Percentiles rank a stretch among this genome's conserved stretches.
Conservation (phyloP, 108 stramenopile genomes). For the Cyclotella kingstonii region DNA sequence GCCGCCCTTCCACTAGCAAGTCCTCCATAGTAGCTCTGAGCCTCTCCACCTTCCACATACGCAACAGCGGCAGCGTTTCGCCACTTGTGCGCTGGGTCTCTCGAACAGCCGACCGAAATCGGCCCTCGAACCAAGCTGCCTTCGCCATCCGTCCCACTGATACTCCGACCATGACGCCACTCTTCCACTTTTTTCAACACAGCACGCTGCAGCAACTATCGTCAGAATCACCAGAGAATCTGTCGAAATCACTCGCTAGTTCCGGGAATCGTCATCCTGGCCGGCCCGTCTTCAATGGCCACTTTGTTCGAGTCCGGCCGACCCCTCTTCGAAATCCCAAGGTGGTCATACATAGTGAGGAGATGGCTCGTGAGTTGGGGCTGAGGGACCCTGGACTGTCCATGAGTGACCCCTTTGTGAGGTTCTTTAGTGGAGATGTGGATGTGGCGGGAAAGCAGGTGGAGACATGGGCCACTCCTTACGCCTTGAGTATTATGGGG, state of each 20-base stretch:
- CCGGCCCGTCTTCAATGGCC: conserved; percentile 79
- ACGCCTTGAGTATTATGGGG: conserved; percentile 86
- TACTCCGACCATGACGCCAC: not conserved
- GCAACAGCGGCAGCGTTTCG: too few species aligned
- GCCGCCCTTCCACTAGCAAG: too few species aligned
- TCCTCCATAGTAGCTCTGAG: too few species aligned
- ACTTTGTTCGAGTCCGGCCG: conserved; percentile 71
- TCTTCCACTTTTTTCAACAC: conserved; percentile 25
- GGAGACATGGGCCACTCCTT: conserved; percentile 85
- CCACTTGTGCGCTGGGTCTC: too few species aligned
- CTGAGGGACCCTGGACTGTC: conserved; percentile 42
- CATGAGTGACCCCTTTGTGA: conserved; percentile 56
- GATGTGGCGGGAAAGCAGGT: conserved; percentile 24
- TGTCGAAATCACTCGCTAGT: conserved; percentile 7
- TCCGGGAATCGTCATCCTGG: conserved; percentile 14
- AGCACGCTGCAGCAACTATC: conserved; percentile 20
- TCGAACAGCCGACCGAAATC: too few species aligned
- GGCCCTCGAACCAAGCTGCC: not conserved
- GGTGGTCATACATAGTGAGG: conserved; percentile 49
- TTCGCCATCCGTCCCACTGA: conserved; percentile 1
- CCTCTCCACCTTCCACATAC: too few species aligned
- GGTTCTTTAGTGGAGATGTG: conserved; percentile 70
- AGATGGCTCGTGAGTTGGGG: conserved; percentile 50
- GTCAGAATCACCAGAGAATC: conserved; percentile 17
- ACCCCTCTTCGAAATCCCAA: conserved; percentile 64